Evolutionary conservation across 306 rosid genomes (phyloP), one percentile per base, ranked within the genome.

Genomic region (Astragalus membranaceus): DNA sequence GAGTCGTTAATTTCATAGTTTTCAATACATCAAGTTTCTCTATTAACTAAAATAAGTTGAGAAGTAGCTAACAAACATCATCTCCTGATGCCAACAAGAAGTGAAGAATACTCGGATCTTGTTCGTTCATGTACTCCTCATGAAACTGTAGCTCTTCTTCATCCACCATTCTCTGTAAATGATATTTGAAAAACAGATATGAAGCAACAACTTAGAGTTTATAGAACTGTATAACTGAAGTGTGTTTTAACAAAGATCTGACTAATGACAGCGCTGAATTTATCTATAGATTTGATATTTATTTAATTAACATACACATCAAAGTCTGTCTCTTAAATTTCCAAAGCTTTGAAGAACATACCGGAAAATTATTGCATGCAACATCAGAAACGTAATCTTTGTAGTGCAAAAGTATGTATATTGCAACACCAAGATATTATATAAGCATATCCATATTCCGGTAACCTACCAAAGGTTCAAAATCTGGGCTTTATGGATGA

Each of bases 11-110:
- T 56, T 56, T 67, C 68, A 56, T 57, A 67, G 32, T 39, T 71
- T 12, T 30, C 75, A 69, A 11, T 42, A 53, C 35, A 60, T 46
- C 64, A 67, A 68, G 60, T 29, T 61, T 63, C 67, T 52, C 32
- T 36, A 54, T 75, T 26, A 53, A 70, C 30, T 60, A 61, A 75
- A 16, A 55, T 36, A 39, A 53, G 71, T 66, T 75, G 81, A 66
- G 44, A 73, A 57, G 10, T 2, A 33, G 42, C 58, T 29, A 67
- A 79, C 85, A 32, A 80, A 88, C 92, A 84, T 94, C 99, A 82
- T 94, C 99, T 73, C 99, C 99, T 0, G 99, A 89, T 0, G 99
- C 99, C 85, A 94, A 83, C 79, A 94, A 88, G 80, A 94, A 94
- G 83, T 91, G 97, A 29, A 94, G 92, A 74, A 94, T 91, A 60